Evolutionary conservation across 495 filamentous ascomycete species (phyloP).

Genomic region (Aspergillus olivimuriae): DNA sequence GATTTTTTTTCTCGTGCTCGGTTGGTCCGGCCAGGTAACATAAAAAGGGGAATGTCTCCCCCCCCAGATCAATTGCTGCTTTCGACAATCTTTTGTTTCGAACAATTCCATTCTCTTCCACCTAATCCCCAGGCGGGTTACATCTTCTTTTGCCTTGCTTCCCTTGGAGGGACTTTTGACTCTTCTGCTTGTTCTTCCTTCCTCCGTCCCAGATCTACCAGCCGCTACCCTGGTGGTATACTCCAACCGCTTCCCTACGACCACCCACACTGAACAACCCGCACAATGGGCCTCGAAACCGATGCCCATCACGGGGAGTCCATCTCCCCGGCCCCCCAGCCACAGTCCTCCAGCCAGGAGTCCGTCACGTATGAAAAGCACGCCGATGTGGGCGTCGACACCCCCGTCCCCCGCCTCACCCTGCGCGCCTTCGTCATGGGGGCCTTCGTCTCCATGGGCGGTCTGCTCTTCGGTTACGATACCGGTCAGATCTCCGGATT

Average conservation of each 20-base stretch:
- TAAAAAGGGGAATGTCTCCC: conserved; percentile 3
- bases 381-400: conserved; percentile 25
- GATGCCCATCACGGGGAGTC: conserved; percentile 32
- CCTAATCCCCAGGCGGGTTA: not conserved
- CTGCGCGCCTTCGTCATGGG: conserved; percentile 44
- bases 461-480: conserved; percentile 53
- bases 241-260: not conserved
- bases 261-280: not conserved
- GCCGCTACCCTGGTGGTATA: too few species aligned
- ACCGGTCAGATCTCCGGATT: conserved; percentile 52
- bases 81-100: not conserved
- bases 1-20: not conserved
- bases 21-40: conserved; percentile 3
- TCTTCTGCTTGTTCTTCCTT: too few species aligned
- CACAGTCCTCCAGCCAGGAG: conserved; percentile 22
- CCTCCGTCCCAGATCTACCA: too few species aligned
- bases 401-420: conserved; percentile 38
- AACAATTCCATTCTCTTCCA: not conserved
- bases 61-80: not conserved
- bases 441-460: conserved; percentile 59
- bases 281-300: conserved; percentile 31
- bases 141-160: not conserved
- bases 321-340: conserved; percentile 26
- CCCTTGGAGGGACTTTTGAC: not conserved
- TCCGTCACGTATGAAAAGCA: conserved; percentile 20